Evolutionary conservation across 768 basidiomycete species (phyloP).

Genomic region (Amanita subjunquillea): DNA sequence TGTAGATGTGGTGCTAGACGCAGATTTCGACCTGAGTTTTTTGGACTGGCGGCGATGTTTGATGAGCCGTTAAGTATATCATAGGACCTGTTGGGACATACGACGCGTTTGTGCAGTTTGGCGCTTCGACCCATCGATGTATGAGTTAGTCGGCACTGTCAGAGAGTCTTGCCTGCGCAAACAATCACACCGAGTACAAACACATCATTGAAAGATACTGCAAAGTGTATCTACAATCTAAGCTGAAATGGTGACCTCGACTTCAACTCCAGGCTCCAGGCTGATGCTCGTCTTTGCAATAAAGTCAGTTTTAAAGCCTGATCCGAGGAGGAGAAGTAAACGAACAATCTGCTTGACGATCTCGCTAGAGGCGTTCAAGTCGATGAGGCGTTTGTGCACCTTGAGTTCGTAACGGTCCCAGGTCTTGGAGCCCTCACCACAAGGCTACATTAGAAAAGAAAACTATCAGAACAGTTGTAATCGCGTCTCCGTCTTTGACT

Average conservation of each 20-base stretch:
- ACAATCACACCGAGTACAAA: neutral
- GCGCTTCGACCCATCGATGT: slow-evolving; percentile 54
- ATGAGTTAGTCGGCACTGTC: too few relatives aligned
- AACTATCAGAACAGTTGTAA: neutral
- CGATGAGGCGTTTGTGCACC: slow-evolving; percentile 98
- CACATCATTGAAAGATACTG: slow-evolving; percentile 9
- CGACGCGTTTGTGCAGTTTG: slow-evolving; percentile 53
- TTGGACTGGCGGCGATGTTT: slow-evolving; percentile 17
- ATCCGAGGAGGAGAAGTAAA: slow-evolving; percentile 6
- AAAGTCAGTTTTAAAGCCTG: neutral
- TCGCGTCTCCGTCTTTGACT: slow-evolving; percentile 13
- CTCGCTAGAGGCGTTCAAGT: slow-evolving; percentile 96
- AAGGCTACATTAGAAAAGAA: slow-evolving; percentile 48
- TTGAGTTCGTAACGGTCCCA: slow-evolving; percentile 99
- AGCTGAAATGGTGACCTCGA: slow-evolving; percentile 92
- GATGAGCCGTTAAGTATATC: neutral
- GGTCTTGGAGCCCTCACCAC: slow-evolving; percentile 99
- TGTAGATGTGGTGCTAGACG: slow-evolving; percentile 10
- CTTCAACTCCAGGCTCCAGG: slow-evolving; percentile 98
- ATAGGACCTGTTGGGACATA: slow-evolving; percentile 15
- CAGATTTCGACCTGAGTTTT: slow-evolving; percentile 24
- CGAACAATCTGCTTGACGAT: slow-evolving; percentile 99
- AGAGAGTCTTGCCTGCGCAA: too few relatives aligned
- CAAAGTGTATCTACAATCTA: slow-evolving; percentile 64
- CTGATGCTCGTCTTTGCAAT: slow-evolving; percentile 82